These are phyloP conservation scores for Heritiera littoralis DNA, from an alignment of 345 rosid species.

Conservation along the genomic window DNA sequence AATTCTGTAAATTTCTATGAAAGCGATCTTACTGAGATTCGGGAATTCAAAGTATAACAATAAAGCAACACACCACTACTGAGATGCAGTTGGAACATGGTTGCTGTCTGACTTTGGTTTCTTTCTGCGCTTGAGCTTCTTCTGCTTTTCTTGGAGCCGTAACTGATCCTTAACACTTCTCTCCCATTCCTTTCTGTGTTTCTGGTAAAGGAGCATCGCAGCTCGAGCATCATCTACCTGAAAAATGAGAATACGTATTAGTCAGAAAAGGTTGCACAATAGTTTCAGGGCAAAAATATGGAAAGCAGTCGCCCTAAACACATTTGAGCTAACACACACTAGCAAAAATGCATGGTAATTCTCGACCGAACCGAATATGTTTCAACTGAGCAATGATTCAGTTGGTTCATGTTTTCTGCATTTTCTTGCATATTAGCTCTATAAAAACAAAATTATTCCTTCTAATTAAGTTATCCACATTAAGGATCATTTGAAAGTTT, in stretches of 20 bases:
- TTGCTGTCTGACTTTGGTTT: slow-evolving; percentile 36
- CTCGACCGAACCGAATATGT: not conserved
- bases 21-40: not conserved
- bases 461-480: not conserved
- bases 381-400: not conserved
- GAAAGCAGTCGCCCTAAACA: not conserved
- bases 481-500: not conserved
- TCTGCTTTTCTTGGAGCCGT: slow-evolving; percentile 59
- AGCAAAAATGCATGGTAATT: not conserved
- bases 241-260: slow-evolving; percentile 22
- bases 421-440: not conserved
- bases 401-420: not conserved
- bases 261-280: not conserved
- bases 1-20: not conserved
- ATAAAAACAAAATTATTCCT: not conserved
- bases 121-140: slow-evolving; percentile 68
- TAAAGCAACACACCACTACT: not conserved
- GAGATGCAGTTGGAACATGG: slow-evolving; percentile 16
- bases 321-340: not conserved
- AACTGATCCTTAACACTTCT: slow-evolving; percentile 55
- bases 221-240: slow-evolving; percentile 90
- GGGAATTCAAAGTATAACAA: not conserved
- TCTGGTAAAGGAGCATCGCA: slow-evolving; percentile 84
- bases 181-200: slow-evolving; percentile 77
- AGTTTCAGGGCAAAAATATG: not conserved